Conservation (phyloP, 768 basidiomycete genomes). For the Kwoniella botswanensis region DNA sequence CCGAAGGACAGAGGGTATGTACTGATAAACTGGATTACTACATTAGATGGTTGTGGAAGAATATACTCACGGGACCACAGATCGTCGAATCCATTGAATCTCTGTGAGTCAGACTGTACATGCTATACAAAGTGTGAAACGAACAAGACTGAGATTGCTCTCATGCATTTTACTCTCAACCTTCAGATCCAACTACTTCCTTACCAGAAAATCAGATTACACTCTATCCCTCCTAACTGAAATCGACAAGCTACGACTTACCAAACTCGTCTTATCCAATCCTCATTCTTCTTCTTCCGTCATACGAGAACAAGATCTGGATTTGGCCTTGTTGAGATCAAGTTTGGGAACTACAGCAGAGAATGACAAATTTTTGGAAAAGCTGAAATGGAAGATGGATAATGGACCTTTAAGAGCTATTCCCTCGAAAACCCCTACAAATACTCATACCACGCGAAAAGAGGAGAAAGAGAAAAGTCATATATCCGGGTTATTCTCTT, state of each 20-base stretch:
- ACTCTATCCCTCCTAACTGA: constrained; percentile 81
- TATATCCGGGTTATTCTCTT: constrained; percentile 60
- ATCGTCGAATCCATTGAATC: constrained; percentile 84
- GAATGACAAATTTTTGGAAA: constrained; percentile 76
- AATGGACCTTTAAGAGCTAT: constrained; percentile 80
- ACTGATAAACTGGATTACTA: not conserved
- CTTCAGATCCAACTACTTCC: constrained; percentile 79
- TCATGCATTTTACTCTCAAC: too few species aligned
- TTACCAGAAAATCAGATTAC: constrained; percentile 87
- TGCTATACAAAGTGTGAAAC: not conserved
- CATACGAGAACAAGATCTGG: constrained; percentile 89
- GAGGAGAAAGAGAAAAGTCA: constrained; percentile 8
- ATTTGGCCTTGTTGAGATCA: constrained; percentile 81
- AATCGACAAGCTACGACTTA: constrained; percentile 79
- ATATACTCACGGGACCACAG: constrained; percentile 80
- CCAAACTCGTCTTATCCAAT: constrained; percentile 72
- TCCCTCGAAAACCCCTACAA: constrained; percentile 54
- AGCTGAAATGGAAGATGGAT: constrained; percentile 76
- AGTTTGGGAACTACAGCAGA: constrained; percentile 88
- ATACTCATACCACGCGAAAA: not conserved
- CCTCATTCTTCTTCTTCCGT: constrained; percentile 64
- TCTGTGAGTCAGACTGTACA: constrained; percentile 64
- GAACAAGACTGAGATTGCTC: not conserved
- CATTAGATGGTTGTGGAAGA: constrained; percentile 80
- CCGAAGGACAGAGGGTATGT: too few species aligned